Base-by-base conservation (phyloP, 2,329 filamentous ascomycete species). In the Venturia effusa region DNA sequence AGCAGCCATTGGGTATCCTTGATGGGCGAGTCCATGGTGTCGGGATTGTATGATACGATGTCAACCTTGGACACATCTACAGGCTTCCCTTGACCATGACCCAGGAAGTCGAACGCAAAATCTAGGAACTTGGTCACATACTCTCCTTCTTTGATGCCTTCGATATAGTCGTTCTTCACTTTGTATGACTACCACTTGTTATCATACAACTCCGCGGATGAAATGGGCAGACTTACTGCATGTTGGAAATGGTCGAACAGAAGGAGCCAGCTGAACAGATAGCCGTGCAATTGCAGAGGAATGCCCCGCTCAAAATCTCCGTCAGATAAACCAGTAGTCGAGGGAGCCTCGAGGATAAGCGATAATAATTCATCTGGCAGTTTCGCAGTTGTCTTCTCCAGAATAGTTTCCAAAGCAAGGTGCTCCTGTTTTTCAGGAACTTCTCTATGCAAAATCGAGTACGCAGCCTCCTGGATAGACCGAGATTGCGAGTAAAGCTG, bases 231-330 rank as follows among this genome's bases (percentile, higher is more conserved):
- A 67, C 75, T 70, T 77, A 82, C 80, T 15, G 92, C 86, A 24
- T 86, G 84, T 22, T 81, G 79, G 71, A 93, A 95, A 55, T 93
- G 88, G 69, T 96, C 91, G 71, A 96, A 97, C 0, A 97, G 82
- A 1, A 97, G 80, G 67, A 90, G 84, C 94, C 94, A 99, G 13
- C 90, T 89, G 34, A 96, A 79, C 2, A 99, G 80, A 70, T 97
- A 99, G 11, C 87, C 85, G 62, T 91, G 85, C 59, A 96, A 79
- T 0, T 83, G 72, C 0, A 84, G 78, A 13, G 91, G 91, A 69
- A 92, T 88, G 40, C 72, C 78, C 19, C 83, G 79, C 5, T 86
- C 81, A 27, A 92, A 84, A 41, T 82, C 79, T 10, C 87, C 83
- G 59, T 89, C 85, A 0, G 83, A 80, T 57, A 91, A 83, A 15